Evolutionary conservation across 257 asterid species (phyloP).

Genomic region (Oldenlandia corymbosa): DNA sequence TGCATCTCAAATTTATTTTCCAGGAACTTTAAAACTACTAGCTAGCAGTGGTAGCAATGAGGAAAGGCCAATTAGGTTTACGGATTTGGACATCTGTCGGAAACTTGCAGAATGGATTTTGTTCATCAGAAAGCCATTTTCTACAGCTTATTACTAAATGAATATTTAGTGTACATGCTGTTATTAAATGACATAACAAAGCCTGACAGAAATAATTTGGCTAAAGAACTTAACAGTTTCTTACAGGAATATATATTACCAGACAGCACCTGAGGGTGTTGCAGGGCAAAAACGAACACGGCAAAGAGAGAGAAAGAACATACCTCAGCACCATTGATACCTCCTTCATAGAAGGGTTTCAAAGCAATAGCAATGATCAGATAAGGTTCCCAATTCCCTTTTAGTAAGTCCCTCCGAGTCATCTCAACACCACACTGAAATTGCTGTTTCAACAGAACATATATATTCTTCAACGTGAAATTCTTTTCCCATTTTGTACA

Average conservation of each 20-base stretch:
- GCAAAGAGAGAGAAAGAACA: constrained; percentile 14
- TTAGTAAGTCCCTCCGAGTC: constrained; percentile 60
- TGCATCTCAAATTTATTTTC: neutral
- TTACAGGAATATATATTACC: no score
- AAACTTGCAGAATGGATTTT: neutral
- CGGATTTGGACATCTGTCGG: neutral
- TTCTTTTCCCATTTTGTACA: neutral
- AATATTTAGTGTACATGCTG: no score
- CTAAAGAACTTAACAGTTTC: no score
- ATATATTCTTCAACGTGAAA: constrained; percentile 1
- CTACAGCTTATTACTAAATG: neutral
- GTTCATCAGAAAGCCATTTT: neutral
- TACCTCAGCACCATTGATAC: constrained; percentile 73
- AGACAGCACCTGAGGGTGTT: neutral
- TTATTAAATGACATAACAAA: neutral
- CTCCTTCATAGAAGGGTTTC: constrained; percentile 61
- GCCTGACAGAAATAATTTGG: no score
- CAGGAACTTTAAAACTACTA: neutral
- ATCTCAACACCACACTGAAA: constrained; percentile 69
- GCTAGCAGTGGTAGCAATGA: no score
- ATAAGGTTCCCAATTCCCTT: constrained; percentile 63
- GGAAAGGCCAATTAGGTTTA: neutral
- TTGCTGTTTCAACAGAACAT: constrained; percentile 34
- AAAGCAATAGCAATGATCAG: constrained; percentile 46
- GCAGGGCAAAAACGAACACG: no score